These are phyloP conservation scores for Vitis hybrid DNA, from an alignment of 177 flowering plant species.

Conservation along the genomic window DNA sequence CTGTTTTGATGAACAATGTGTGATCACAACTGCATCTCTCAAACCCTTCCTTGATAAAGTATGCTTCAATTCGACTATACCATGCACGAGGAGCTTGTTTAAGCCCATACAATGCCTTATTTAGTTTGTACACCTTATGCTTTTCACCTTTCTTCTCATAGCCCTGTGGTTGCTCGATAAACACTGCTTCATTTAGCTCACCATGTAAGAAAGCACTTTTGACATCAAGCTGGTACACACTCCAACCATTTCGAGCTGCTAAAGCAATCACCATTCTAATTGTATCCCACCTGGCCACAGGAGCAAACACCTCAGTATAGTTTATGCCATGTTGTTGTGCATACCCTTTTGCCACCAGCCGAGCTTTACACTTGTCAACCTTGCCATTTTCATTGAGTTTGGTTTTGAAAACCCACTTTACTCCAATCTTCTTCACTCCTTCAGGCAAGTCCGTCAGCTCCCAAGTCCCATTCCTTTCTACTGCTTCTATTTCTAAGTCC, in stretches of 20 bases:
- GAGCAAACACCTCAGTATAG: constrained; percentile 1
- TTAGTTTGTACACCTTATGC: constrained; percentile 2
- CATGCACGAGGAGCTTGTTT: constrained; percentile 16
- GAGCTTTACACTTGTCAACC: too few relatives aligned
- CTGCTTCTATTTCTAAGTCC: not conserved
- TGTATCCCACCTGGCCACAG: constrained; percentile 4
- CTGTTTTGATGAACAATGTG: constrained; percentile 5
- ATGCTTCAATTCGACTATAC: constrained; percentile 9
- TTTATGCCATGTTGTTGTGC: not conserved
- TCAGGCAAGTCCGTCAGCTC: not conserved
- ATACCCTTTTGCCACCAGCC: too few relatives aligned
- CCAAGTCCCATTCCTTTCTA: constrained; percentile 3
- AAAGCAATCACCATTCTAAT: not conserved
- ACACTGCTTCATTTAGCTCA: not conserved
- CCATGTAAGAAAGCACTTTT: constrained; percentile 10
- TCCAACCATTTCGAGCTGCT: not conserved
- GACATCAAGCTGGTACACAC: not conserved
- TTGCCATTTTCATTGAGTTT: not conserved
- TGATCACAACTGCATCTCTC: constrained; percentile 6
- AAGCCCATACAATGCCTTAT: constrained; percentile 4
- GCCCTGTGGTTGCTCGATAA: constrained; percentile 6
- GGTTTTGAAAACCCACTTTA: constrained; percentile 5
- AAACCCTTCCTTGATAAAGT: constrained; percentile 11
- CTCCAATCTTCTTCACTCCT: constrained; percentile 1
- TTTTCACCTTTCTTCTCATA: not conserved